phyloP scores from a whole-genome alignment of 371 early-diverging fungal species.

The Rhizopus stolonifer region DNA sequence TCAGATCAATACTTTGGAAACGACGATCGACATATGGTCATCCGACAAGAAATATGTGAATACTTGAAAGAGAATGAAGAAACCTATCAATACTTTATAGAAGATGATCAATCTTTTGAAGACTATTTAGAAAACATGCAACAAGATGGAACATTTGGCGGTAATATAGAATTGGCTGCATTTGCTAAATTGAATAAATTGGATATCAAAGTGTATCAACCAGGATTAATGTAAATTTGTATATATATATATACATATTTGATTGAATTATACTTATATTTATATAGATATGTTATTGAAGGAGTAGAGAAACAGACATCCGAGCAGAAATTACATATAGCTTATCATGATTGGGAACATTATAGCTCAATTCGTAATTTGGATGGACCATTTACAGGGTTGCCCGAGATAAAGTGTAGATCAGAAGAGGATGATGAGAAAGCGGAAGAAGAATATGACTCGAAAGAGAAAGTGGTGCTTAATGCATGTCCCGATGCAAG shows the following conservation, averaged over 20 bases:
- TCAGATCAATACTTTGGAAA: conserved; percentile 73
- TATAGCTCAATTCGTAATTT: conserved; percentile 76
- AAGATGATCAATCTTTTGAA: conserved; percentile 65
- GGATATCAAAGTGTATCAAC: conserved; percentile 81
- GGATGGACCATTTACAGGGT: conserved; percentile 62
- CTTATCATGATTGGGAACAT: conserved; percentile 87
- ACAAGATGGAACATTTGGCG: conserved; percentile 73
- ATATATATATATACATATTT: neutral
- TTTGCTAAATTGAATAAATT: conserved; percentile 67
- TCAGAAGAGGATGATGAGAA: conserved; percentile 18
- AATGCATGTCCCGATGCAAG: conserved; percentile 49
- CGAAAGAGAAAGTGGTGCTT: conserved; percentile 50
- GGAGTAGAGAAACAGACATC: conserved; percentile 47
- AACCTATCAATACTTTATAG: conserved; percentile 72
- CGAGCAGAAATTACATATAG: conserved; percentile 66
- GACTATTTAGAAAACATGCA: conserved; percentile 72
- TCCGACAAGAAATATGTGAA: conserved; percentile 64
- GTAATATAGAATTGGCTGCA: conserved; percentile 84
- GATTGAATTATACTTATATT: neutral
- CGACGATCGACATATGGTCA: conserved; percentile 52
- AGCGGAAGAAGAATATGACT: conserved; percentile 28
- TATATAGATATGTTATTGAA: conserved; percentile 64
- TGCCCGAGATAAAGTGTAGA: conserved; percentile 54
- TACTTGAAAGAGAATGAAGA: conserved; percentile 65
- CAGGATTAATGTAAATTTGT: conserved; percentile 63